Percentiles rank a stretch among this genome's conserved stretches.
Conservation (phyloP, 768 basidiomycete genomes). For the Boletus barrowsii region DNA sequence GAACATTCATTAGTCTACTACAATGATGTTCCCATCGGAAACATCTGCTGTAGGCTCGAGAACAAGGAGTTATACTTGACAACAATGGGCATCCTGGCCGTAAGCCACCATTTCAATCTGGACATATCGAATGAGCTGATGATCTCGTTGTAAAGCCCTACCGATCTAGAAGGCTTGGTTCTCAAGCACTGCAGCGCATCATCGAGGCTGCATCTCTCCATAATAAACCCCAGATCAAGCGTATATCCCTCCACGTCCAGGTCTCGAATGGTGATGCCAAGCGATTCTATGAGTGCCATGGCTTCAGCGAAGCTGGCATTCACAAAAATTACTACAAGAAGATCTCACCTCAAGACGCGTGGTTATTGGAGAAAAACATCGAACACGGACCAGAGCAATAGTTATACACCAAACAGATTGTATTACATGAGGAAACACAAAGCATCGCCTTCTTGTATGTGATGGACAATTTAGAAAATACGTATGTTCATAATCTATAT, state of each 20-base stretch:
- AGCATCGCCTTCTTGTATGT: constrained; percentile 11
- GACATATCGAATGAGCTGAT: constrained; percentile 14
- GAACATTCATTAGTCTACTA: constrained; percentile 65
- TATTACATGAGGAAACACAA: constrained; percentile 22
- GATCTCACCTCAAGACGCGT: constrained; percentile 78
- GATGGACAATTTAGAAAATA: constrained; percentile 12
- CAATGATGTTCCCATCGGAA: constrained; percentile 90
- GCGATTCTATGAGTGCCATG: constrained; percentile 80
- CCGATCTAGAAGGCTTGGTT: constrained; percentile 74
- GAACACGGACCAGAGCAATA: constrained; percentile 26
- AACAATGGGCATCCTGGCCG: constrained; percentile 90
- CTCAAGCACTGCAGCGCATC: constrained; percentile 66
- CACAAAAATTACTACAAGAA: constrained; percentile 87
- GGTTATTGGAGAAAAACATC: constrained; percentile 73
- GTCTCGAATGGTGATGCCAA: constrained; percentile 76
- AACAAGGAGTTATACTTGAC: constrained; percentile 68
- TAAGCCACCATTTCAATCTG: constrained; percentile 38
- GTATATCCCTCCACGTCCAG: constrained; percentile 85
- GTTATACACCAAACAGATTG: constrained; percentile 21
- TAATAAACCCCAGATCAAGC: constrained; percentile 58
- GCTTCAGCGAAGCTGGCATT: constrained; percentile 65
- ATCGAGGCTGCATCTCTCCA: constrained; percentile 59
- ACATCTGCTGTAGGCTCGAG: constrained; percentile 83
- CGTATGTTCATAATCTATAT: constrained; percentile 31
- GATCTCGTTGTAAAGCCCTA: constrained; percentile 59